Evolutionary conservation across 2,329 filamentous ascomycete genomes (phyloP), one percentile per base, ranked within the genome.

Genomic region (Xylaria digitata): DNA sequence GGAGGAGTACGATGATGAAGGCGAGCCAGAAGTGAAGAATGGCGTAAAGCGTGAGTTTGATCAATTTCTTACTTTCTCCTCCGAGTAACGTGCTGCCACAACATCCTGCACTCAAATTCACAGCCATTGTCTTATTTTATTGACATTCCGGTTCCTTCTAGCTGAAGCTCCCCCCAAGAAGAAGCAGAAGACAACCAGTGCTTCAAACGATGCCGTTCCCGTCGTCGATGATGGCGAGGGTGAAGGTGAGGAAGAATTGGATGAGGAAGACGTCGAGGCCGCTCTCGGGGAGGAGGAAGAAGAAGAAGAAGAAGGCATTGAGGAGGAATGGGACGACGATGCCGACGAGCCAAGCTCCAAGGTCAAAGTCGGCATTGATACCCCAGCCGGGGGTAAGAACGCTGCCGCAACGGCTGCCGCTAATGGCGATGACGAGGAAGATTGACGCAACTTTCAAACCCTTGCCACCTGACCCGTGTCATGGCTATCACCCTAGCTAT

Each of bases 151-250:
- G 7, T 61, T 61, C 45, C 2, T 34, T 67, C 26, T 65, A 69
- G 68, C 69, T n/a, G 62, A 74, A 63, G 73, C 73, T 63, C 76
- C 74, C 48, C 76, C 76, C 1, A 74, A 73, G 63, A 78, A 78
- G 65, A 78, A 77, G 65, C 70, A 73, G 63, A 78, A 78, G 71
- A 78, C 75, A 2, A 60, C 66, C 30, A 62, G 62, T 48, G 71
- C 70, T 57, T 48, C 71, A 11, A 61, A 53, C 63, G 71, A 76
- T 23, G 46, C 71, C 32, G 64, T 72, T 32, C 72, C 75, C 26
- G 67, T 71, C 67, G 70, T 56, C 66, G 65, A 75, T 26, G 68
- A 75, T 32, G 74, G 70, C 40, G 72, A 74, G 8, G 72, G 70
- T 37, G 70, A 74, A 17, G 75, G 37, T 40, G 37, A 40, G 37